Percentiles rank a stretch among this genome's conserved stretches.
These are phyloP conservation scores for Salvia splendens DNA, from an alignment of 257 asterid genomes.

Conservation along the genomic window DNA sequence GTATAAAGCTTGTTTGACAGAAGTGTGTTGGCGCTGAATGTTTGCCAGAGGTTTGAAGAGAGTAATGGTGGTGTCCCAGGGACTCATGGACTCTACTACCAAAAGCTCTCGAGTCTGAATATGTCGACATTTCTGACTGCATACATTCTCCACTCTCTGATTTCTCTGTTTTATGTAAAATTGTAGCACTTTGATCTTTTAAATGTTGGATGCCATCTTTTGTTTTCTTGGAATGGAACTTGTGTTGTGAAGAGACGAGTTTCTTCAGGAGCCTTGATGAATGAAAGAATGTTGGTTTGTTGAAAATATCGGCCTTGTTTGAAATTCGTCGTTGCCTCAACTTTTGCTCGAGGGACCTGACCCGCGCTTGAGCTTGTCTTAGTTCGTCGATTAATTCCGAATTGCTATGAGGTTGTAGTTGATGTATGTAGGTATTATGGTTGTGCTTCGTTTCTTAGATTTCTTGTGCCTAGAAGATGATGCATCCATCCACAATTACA, in stretches of 20 bases:
- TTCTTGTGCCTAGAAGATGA: conserved; percentile 74
- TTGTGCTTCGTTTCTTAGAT: conserved; percentile 50
- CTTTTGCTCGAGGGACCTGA: conserved; percentile 37
- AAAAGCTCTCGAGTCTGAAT: conserved; percentile 25
- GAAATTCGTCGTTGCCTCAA: conserved; percentile 26
- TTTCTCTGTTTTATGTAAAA: conserved; percentile 23
- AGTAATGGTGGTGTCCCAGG: conserved; percentile 22
- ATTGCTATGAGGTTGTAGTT: conserved; percentile 25
- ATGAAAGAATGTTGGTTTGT: conserved; percentile 6
- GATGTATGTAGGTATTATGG: conserved; percentile 7
- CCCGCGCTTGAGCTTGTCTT: conserved; percentile 44
- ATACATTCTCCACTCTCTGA: conserved; percentile 15
- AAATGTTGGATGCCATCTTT: too few relatives aligned
- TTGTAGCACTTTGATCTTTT: too few relatives aligned
- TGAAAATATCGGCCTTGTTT: conserved; percentile 10
- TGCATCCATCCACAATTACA: too few relatives aligned
- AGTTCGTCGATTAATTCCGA: conserved; percentile 38
- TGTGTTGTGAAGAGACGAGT: too few relatives aligned
- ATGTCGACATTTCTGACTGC: conserved; percentile 23
- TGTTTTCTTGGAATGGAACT: too few relatives aligned
- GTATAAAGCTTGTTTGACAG: conserved; percentile 17
- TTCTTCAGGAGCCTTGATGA: conserved; percentile 7
- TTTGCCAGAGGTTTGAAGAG: conserved; percentile 9
- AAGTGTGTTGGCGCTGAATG: neutral
- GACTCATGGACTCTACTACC: conserved; percentile 6